These are phyloP conservation scores for Paracoccidioides lutzii DNA, from an alignment of 2,329 filamentous ascomycete genomes.

Conservation along the genomic window DNA sequence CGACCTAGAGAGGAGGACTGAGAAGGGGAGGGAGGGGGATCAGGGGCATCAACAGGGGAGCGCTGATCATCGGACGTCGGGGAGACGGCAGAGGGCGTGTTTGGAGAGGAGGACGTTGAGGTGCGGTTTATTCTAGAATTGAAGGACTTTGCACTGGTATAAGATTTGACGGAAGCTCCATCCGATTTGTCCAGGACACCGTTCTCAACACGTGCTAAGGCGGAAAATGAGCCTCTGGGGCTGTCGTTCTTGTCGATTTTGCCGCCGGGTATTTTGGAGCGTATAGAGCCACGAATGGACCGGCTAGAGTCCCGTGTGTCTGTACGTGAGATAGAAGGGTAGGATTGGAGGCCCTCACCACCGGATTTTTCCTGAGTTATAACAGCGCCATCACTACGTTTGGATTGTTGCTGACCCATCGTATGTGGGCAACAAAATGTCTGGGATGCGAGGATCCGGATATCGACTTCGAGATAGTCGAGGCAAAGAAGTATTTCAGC, in stretches of 20 bases:
- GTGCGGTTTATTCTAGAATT: slow-evolving; percentile 36
- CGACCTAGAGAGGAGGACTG: slow-evolving; percentile 60
- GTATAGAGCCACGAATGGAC: slow-evolving; percentile 66
- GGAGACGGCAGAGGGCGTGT: slow-evolving; percentile 26
- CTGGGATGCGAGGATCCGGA: too few relatives aligned
- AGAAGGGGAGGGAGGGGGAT: slow-evolving; percentile 72
- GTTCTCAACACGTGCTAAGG: slow-evolving; percentile 48
- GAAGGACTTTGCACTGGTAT: slow-evolving; percentile 42
- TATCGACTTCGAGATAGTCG: too few relatives aligned
- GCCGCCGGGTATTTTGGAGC: slow-evolving; percentile 69
- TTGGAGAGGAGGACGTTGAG: slow-evolving; percentile 14
- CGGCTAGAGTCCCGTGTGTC: slow-evolving; percentile 88
- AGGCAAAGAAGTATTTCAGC: not conserved
- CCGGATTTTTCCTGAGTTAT: slow-evolving; percentile 20
- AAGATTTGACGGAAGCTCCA: slow-evolving; percentile 60
- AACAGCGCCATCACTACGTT: slow-evolving; percentile 41
- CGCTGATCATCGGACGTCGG: slow-evolving; percentile 29
- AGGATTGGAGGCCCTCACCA: slow-evolving; percentile 59
- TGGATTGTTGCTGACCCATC: slow-evolving; percentile 42
- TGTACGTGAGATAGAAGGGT: slow-evolving; percentile 81
- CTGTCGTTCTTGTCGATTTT: slow-evolving; percentile 56
- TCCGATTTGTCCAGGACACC: slow-evolving; percentile 53
- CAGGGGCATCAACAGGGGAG: slow-evolving; percentile 36
- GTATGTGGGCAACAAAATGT: slow-evolving; percentile 14
- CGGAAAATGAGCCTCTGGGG: slow-evolving; percentile 59